Percentiles rank a stretch among this genome's conserved stretches.
Conservation (phyloP, 2,329 filamentous ascomycete species). For the Camptophora hylomeconis region DNA sequence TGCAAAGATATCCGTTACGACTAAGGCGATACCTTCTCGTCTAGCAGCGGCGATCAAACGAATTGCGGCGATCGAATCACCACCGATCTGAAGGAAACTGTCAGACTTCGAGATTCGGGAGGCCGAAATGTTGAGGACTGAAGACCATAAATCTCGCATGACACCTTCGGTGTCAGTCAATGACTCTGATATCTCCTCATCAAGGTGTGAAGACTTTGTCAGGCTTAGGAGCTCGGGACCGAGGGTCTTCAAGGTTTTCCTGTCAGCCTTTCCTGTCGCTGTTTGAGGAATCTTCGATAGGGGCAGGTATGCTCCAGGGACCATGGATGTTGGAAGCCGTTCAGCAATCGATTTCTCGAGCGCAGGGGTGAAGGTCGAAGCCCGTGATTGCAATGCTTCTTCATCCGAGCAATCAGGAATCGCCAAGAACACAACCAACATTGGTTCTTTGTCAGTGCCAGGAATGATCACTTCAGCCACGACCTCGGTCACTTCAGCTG, state of each 20-base stretch:
- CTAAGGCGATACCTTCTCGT: slow-evolving; percentile 10
- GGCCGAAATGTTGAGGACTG: slow-evolving; percentile 14
- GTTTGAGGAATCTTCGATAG: slow-evolving; percentile 22
- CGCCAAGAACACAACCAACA: slow-evolving; percentile 33
- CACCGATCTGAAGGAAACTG: slow-evolving; percentile 22
- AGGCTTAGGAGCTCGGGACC: too few species aligned
- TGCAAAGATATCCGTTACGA: slow-evolving; percentile 21
- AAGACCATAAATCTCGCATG: too few species aligned
- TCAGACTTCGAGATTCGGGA: too few species aligned
- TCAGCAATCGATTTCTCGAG: slow-evolving; percentile 12
- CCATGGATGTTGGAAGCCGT: slow-evolving; percentile 21
- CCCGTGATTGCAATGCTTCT: slow-evolving; percentile 8
- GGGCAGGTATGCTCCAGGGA: slow-evolving; percentile 24
- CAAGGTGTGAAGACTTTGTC: too few species aligned
- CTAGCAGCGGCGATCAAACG: slow-evolving; percentile 18
- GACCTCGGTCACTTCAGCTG: too few species aligned
- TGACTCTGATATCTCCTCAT: too few species aligned
- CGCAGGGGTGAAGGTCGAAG: slow-evolving; percentile 3
- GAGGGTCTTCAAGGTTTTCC: slow-evolving; percentile 18
- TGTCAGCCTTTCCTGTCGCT: slow-evolving; percentile 23
- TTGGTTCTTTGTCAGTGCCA: slow-evolving; percentile 26
- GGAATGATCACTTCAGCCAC: slow-evolving; percentile 38
- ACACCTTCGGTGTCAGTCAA: too few species aligned
- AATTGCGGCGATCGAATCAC: slow-evolving; percentile 21
- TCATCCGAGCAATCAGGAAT: too few species aligned